Base-by-base conservation (phyloP, 495 filamentous ascomycete species). In the Penicillium paxilli region DNA sequence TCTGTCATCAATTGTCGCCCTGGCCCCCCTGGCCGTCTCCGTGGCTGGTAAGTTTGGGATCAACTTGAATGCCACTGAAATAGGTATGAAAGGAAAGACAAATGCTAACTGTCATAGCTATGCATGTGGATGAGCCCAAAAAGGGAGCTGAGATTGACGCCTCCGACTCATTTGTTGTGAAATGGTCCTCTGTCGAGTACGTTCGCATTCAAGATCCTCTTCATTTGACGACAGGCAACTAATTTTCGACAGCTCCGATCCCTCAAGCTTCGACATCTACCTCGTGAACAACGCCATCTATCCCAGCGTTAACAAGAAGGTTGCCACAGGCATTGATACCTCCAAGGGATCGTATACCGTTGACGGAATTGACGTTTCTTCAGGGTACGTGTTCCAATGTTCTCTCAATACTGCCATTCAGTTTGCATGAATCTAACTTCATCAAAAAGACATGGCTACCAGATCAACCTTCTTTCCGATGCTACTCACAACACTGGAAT, bases 241-340 rank as follows among this genome's bases (percentile, higher is more conserved):
- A 48, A 63, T 37, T 7, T 11, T 0, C 1, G 20, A n/a, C 33
- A 73, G 68, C 47, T 72, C 71, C 40, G 73, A 76, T 37, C 63
- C 63, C 9, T 58, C 58, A 30, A 58, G 51, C 44, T 68, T 74
- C 55, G 54, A 76, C 30, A 62, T 76, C 32, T 64, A 69, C 58
- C 55, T 76, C 8, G 65, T 73, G 52, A 74, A 76, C 65, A 68
- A 74, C 49, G 54, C 58, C 40, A 59, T 71, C 40, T 74, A 73
- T 49, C 73, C 73, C 33, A 55, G 55, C 5, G 62, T 83, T 5
- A 65, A 75, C 35, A 69, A 79, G 60, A 79, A 76, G 44, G 69
- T 79, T 28, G 71, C 70, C 22, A 57, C 66, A 12, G 58, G 71
- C 23, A 51, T 75, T 11, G 58, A 73, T 12, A 71, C 71, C 22